Percentiles rank a stretch among this genome's conserved stretches.
Conservation (phyloP, 2,329 filamentous ascomycete species). For the Phialophora macrospora region DNA sequence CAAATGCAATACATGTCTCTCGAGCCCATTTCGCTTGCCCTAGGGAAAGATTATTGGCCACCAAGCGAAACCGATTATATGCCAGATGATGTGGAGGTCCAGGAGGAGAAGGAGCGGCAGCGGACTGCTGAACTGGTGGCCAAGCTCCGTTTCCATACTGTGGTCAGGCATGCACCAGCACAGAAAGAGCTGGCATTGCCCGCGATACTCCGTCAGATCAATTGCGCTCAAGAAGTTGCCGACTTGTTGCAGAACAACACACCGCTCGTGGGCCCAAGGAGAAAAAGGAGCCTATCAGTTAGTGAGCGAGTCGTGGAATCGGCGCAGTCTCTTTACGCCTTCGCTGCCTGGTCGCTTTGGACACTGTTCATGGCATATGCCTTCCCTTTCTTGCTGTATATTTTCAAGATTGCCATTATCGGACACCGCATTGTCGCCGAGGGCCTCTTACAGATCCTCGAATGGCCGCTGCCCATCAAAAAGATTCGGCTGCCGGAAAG, state of each 20-base stretch:
- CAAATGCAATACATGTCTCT: constrained; percentile 97
- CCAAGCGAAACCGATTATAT: constrained; percentile 6
- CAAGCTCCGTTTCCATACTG: constrained; percentile 86
- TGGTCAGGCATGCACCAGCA: constrained; percentile 75
- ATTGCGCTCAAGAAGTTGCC: constrained; percentile 91
- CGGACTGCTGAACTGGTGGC: constrained; percentile 72
- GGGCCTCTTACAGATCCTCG: constrained; percentile 74
- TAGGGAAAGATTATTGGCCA: constrained; percentile 52
- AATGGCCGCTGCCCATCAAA: constrained; percentile 66
- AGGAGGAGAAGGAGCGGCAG: constrained; percentile 71
- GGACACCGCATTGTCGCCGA: constrained; percentile 82
- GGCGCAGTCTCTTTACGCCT: constrained; percentile 70
- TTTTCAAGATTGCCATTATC: constrained; percentile 79
- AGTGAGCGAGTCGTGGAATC: constrained; percentile 94
- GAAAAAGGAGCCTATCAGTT: constrained; percentile 85
- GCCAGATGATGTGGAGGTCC: constrained; percentile 66
- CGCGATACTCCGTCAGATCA: constrained; percentile 88
- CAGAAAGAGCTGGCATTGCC: constrained; percentile 81
- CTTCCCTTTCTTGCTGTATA: constrained; percentile 73
- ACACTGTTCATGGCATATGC: constrained; percentile 76
- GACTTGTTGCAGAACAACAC: constrained; percentile 86
- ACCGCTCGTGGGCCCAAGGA: constrained; percentile 77
- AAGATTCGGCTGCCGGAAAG: constrained; percentile 31
- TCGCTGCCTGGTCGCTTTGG: constrained; percentile 51
- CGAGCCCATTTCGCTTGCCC: constrained; percentile 81